A percentile compares a stretch with the other conserved stretches of the same genome.
Conservation (phyloP, 2,329 filamentous ascomycete genomes). For the Hymenotorrendiella dingleyae region DNA sequence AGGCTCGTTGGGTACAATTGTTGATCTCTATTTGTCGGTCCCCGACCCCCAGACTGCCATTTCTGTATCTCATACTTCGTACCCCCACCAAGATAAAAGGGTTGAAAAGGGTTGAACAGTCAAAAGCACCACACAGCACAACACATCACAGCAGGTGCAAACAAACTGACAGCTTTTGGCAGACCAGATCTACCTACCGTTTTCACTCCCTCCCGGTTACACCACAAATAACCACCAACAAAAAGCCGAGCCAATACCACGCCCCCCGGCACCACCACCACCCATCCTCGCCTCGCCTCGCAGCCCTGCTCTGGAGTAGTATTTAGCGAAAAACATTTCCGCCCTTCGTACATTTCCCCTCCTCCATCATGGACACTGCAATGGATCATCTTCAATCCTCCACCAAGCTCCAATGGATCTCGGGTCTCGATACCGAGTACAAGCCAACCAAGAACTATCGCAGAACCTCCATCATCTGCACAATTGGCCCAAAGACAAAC, state of each 20-base stretch:
- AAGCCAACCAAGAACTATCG: slow-evolving; percentile 82
- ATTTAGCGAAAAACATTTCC: neutral
- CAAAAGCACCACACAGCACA: neutral
- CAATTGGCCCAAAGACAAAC: slow-evolving; percentile 99
- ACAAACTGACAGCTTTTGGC: too few species aligned
- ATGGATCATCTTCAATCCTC: slow-evolving; percentile 80
- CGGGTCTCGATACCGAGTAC: slow-evolving; percentile 80
- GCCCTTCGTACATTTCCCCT: neutral
- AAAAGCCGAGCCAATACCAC: too few species aligned
- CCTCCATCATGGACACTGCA: slow-evolving; percentile 48
- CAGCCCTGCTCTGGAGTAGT: neutral
- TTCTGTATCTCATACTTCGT: neutral
- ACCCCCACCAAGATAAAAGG: slow-evolving; percentile 11
- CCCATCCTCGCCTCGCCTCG: neutral
- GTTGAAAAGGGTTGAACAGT: neutral
- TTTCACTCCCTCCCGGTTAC: too few species aligned
- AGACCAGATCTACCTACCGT: too few species aligned
- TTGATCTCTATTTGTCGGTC: slow-evolving; percentile 2
- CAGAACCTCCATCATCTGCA: slow-evolving; percentile 97
- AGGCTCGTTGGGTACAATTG: too few species aligned
- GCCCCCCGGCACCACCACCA: neutral
- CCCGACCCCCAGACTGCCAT: too few species aligned
- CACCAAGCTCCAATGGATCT: slow-evolving; percentile 60
- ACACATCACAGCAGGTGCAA: neutral
- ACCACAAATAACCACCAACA: too few species aligned